These are phyloP conservation scores for Isabelozyma heimii DNA, from an alignment of 805 yeast species.

Conservation along the genomic window DNA sequence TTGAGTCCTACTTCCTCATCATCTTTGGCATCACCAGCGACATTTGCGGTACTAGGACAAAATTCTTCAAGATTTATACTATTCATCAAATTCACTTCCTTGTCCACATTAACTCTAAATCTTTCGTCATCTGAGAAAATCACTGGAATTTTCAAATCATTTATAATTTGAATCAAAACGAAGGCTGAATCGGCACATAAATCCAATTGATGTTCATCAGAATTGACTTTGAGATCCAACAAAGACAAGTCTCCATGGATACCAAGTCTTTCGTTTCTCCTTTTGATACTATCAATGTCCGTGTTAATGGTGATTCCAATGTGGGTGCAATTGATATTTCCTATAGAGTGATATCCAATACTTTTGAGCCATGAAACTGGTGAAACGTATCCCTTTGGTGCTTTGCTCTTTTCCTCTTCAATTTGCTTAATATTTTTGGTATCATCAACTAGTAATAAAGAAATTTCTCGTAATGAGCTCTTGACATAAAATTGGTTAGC, in stretches of 20 bases:
- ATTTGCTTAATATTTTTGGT: constrained; percentile 7
- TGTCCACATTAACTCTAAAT: constrained; percentile 40
- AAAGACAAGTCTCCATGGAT: constrained; percentile 21
- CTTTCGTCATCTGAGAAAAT: constrained; percentile 58
- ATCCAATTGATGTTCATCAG: constrained; percentile 49
- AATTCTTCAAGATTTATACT: constrained; percentile 39
- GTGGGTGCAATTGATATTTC: constrained; percentile 38
- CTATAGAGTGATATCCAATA: constrained; percentile 56
- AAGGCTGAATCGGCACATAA: constrained; percentile 85
- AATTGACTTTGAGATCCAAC: constrained; percentile 44
- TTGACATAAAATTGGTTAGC: constrained; percentile 31
- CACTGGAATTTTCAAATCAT: constrained; percentile 71
- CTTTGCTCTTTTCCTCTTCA: background rate
- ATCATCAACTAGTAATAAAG: constrained; percentile 67
- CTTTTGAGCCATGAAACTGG: constrained; percentile 37
- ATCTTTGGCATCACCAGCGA: constrained; percentile 1
- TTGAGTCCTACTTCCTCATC: constrained; percentile 1
- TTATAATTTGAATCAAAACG: constrained; percentile 61
- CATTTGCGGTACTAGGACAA: too few species aligned
- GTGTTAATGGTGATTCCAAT: constrained; percentile 30
- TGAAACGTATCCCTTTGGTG: constrained; percentile 14
- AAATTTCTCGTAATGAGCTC: constrained; percentile 47
- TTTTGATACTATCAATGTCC: constrained; percentile 15
- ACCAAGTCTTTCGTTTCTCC: constrained; percentile 14
- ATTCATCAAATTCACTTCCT: constrained; percentile 38